Evolutionary conservation across 106 monocot species (phyloP).

Genomic region (Allium fistulosum): DNA sequence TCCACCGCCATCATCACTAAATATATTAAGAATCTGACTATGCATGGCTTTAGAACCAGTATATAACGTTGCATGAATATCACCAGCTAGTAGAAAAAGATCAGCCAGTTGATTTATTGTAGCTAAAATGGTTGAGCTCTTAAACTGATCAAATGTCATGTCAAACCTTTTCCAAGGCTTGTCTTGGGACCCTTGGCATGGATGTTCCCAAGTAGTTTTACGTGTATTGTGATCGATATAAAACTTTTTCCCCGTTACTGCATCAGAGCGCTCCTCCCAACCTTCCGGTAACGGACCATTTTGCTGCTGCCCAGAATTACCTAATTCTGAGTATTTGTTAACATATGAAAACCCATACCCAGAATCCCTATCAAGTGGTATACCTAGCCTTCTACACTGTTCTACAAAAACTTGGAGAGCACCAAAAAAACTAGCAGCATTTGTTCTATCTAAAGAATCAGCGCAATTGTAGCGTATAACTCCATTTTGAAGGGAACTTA

Average conservation of each 20-base stretch:
- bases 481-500: conserved; percentile 84
- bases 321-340: conserved; percentile 39
- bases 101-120: conserved; percentile 84
- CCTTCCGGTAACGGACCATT: conserved; percentile 76
- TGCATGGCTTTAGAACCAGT: conserved; percentile 99
- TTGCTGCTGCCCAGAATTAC: conserved; percentile 24
- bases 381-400: conserved; percentile 74
- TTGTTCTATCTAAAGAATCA: conserved; percentile 96
- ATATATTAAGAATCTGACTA: conserved; percentile 97
- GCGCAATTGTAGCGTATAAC: conserved; percentile 97
- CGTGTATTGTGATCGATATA: conserved; percentile 91
- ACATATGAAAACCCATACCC: conserved; percentile 41
- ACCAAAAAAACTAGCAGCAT: conserved; percentile 97
- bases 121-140: conserved; percentile 60
- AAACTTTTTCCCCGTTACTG: conserved; percentile 81
- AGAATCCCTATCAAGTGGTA: conserved; percentile 67
- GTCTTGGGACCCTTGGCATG: conserved; percentile 33
- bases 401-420: conserved; percentile 97
- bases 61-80: conserved; percentile 97
- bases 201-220: conserved; percentile 95
- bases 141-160: conserved; percentile 92
- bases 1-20: conserved; percentile 73
- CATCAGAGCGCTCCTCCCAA: conserved; percentile 90
- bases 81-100: conserved; percentile 92
- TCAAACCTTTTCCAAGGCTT: conserved; percentile 99